Conservation (phyloP, 2,329 filamentous ascomycete genomes). For the Ceratocystis papillata region DNA sequence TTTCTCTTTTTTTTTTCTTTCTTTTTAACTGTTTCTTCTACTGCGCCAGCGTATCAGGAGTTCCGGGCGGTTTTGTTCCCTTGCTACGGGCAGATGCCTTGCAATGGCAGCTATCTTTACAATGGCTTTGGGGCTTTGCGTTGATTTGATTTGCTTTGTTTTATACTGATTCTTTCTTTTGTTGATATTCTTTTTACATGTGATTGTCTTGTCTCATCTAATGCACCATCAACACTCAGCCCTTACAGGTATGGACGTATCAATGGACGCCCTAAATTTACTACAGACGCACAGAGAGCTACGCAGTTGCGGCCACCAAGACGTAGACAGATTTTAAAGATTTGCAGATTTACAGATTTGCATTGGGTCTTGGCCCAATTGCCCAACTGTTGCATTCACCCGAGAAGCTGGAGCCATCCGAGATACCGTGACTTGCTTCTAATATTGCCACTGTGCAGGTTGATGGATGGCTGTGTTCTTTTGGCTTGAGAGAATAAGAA, state of each 20-base stretch:
- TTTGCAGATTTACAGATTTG: neutral
- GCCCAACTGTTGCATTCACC: neutral
- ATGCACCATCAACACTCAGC: neutral
- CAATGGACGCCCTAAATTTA: no score
- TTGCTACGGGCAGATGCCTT: neutral
- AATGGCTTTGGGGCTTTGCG: neutral
- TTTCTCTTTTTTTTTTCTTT: neutral
- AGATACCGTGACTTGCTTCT: neutral
- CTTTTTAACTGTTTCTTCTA: neutral
- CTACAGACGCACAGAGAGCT: neutral
- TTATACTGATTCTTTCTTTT: neutral
- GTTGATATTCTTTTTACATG: neutral
- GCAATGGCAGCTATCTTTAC: neutral
- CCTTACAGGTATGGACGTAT: no score
- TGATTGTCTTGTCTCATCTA: neutral
- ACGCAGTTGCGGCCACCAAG: neutral
- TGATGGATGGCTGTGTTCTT: neutral
- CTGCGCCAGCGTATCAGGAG: slow-evolving; percentile 1
- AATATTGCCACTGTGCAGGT: neutral
- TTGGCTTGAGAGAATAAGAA: neutral
- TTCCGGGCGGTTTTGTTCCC: neutral
- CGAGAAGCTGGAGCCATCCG: neutral
- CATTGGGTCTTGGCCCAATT: neutral
- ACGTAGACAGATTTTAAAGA: neutral
- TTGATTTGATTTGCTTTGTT: neutral